Percentiles rank a stretch among this genome's conserved stretches.
Evolutionary conservation across 148 eudicot genomes (phyloP).

Genomic region (Vaccinium corymbosum): DNA sequence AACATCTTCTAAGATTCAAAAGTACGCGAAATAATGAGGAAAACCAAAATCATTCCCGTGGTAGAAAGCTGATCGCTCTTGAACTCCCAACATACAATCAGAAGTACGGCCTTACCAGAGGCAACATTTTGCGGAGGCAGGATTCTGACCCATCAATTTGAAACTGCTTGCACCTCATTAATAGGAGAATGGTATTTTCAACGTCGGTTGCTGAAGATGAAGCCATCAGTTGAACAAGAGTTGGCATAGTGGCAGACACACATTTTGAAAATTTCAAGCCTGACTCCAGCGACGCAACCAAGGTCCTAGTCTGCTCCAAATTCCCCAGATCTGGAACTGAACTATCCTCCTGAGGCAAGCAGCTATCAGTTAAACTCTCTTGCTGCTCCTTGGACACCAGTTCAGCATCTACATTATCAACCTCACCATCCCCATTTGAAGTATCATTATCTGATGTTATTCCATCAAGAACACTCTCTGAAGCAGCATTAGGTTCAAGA

Average conservation of each 20-base stretch:
- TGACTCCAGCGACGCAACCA: slow-evolving; percentile 94
- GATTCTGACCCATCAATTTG: slow-evolving; percentile 93
- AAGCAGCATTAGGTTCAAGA: slow-evolving; percentile 54
- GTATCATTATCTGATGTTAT: slow-evolving; percentile 35
- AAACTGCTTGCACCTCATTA: slow-evolving; percentile 94
- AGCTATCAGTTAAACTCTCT: slow-evolving; percentile 77
- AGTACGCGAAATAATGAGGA: not conserved
- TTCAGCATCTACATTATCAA: slow-evolving; percentile 40
- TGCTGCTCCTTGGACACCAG: slow-evolving; percentile 35
- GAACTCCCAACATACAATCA: slow-evolving; percentile 6
- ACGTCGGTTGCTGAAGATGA: slow-evolving; percentile 94
- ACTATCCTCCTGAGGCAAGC: slow-evolving; percentile 50
- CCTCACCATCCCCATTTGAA: slow-evolving; percentile 52
- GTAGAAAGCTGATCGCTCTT: not conserved
- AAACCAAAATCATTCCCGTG: not conserved
- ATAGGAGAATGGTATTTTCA: slow-evolving; percentile 80
- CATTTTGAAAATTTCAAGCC: slow-evolving; percentile 83
- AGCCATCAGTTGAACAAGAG: slow-evolving; percentile 92
- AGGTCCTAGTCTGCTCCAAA: slow-evolving; percentile 86
- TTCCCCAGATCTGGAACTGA: slow-evolving; percentile 89
- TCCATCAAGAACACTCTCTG: slow-evolving; percentile 38
- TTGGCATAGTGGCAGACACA: slow-evolving; percentile 75
- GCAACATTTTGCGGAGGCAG: slow-evolving; percentile 92
- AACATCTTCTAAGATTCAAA: slow-evolving; percentile 3
- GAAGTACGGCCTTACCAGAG: slow-evolving; percentile 56